These are phyloP conservation scores for Colletotrichum kahawae DNA, from an alignment of 2,329 filamentous ascomycete genomes.

Conservation along the genomic window DNA sequence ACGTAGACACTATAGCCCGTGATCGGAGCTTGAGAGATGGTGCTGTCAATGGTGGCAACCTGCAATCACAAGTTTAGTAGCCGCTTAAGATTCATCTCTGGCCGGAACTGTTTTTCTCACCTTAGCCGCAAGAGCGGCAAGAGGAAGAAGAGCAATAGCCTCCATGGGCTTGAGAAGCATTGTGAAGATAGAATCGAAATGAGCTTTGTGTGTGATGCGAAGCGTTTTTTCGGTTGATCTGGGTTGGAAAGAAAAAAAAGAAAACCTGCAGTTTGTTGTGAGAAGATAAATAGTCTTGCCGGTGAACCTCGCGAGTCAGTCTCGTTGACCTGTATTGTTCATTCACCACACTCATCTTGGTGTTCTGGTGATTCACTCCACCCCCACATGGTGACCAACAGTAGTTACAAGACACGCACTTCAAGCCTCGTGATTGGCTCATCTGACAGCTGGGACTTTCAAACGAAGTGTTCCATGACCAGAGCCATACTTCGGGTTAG, in stretches of 20 bases:
- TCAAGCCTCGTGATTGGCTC: not conserved
- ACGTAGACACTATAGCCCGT: not conserved
- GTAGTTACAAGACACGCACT: accelerated
- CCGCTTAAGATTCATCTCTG: not conserved
- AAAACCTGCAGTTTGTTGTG: not conserved
- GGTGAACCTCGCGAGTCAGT: not conserved
- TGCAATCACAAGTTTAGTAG: not conserved
- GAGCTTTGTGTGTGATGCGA: not conserved
- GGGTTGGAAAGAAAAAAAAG: not conserved
- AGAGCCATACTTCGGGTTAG: not conserved
- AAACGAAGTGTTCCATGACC: not conserved
- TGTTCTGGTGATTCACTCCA: not conserved
- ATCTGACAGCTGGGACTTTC: not conserved
- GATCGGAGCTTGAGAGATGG: not conserved
- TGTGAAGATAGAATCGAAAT: not conserved
- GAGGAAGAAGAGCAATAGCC: not conserved
- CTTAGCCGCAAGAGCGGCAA: not conserved
- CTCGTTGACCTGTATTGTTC: accelerated
- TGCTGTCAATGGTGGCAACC: not conserved
- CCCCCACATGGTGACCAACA: not conserved
- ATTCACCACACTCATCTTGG: not conserved
- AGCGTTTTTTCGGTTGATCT: too few species aligned
- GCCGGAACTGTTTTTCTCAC: not conserved
- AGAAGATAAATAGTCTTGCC: not conserved
- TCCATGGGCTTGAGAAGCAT: not conserved